Conservation (phyloP, 305 asterid genomes). For the Solanum hybrid region DNA sequence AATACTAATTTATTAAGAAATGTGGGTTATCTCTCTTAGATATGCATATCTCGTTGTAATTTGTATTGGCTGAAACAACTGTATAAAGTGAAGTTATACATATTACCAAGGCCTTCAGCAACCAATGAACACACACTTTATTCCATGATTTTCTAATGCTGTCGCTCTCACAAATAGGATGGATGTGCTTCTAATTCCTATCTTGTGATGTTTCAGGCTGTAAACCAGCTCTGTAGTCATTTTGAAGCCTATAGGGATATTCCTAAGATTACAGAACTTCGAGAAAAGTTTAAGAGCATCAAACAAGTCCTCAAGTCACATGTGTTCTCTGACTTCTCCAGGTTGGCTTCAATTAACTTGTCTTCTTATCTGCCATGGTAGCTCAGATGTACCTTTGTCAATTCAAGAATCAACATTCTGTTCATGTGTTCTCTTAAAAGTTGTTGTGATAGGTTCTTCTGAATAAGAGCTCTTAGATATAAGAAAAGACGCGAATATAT, state of each 20-base stretch:
- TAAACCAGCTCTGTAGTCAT: not conserved
- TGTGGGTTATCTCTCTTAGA: not conserved
- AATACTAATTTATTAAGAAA: not conserved
- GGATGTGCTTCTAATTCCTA: not conserved
- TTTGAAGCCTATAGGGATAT: slow-evolving; percentile 63
- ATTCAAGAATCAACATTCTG: not conserved
- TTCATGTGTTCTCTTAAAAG: not conserved
- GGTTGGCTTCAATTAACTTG: slow-evolving; percentile 26
- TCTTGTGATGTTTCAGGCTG: slow-evolving; percentile 23
- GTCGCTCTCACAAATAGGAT: not conserved
- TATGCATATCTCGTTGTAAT: not conserved
- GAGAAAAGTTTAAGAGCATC: slow-evolving; percentile 48
- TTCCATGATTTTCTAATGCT: not conserved
- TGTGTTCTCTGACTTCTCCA: slow-evolving; percentile 56
- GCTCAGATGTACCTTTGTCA: not conserved
- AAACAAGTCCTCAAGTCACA: not conserved
- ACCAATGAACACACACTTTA: not conserved
- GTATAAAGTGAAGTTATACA: not conserved
- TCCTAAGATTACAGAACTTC: slow-evolving; percentile 87
- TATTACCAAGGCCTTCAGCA: not conserved
- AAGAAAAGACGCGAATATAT: not conserved
- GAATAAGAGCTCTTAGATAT: not conserved
- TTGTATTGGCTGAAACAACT: not conserved
- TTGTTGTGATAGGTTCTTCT: not conserved
- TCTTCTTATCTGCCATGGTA: not conserved